phyloP scores from a whole-genome alignment of 2,329 filamentous ascomycete species.

The Colletotrichum magnum region DNA sequence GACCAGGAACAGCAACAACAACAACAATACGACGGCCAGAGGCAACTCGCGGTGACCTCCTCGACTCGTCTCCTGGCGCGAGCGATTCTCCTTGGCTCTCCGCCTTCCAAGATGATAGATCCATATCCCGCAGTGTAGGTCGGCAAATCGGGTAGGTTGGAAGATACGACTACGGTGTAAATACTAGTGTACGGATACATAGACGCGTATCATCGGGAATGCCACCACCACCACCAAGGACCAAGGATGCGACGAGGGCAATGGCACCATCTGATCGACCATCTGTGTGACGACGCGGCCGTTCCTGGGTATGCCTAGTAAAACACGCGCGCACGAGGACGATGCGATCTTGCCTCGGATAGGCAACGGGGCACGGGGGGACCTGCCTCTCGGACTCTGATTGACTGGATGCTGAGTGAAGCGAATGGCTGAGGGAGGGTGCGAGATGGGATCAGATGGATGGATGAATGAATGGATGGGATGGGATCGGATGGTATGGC shows the following conservation, averaged over 20 bases:
- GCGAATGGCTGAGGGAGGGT: not conserved
- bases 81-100: slow-evolving; percentile 6
- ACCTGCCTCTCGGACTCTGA: not conserved
- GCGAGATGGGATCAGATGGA: slow-evolving; percentile 1
- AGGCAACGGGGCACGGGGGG: slow-evolving; percentile 30
- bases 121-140: not conserved
- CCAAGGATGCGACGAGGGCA: slow-evolving; percentile 12
- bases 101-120: not conserved
- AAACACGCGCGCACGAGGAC: slow-evolving; percentile 8
- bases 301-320: slow-evolving; percentile 33
- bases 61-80: slow-evolving; percentile 5
- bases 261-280: slow-evolving; percentile 40
- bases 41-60: slow-evolving; percentile 17
- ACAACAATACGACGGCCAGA: slow-evolving; percentile 5
- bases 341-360: slow-evolving; percentile 28
- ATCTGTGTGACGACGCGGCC: slow-evolving; percentile 34
- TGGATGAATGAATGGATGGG: slow-evolving; percentile 15
- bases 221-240: not conserved
- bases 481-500: slow-evolving; percentile 13
- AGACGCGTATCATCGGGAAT: not conserved
- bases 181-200: too few species aligned
- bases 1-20: slow-evolving; percentile 29
- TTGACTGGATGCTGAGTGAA: too few species aligned
- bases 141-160: too few species aligned
- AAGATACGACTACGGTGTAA: too few species aligned